These are phyloP conservation scores for Dioscorea dumetorum DNA, from an alignment of 106 monocot genomes.

Conservation along the genomic window DNA sequence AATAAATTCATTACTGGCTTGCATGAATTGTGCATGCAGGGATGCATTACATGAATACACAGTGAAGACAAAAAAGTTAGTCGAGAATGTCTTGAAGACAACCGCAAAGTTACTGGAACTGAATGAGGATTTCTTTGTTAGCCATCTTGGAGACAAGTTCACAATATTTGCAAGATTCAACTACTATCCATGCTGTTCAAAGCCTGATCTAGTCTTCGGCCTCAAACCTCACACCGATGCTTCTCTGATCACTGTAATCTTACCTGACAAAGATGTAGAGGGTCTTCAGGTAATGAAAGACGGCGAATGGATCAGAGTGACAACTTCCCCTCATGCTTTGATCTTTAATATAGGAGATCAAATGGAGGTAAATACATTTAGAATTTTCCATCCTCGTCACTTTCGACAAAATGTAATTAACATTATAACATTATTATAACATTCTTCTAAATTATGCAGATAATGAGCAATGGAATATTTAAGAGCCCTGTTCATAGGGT, in stretches of 20 bases:
- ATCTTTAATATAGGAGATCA: constrained; percentile 44
- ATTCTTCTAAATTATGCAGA: constrained; percentile 15
- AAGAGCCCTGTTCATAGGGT: constrained; percentile 42
- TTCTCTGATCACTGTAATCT: constrained; percentile 26
- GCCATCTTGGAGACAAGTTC: constrained; percentile 25
- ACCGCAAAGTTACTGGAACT: constrained; percentile 29
- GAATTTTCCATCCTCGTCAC: neutral
- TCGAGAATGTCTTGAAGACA: constrained; percentile 10
- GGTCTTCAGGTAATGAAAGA: constrained; percentile 49
- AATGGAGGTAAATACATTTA: constrained; percentile 35
- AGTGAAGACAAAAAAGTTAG: constrained; percentile 19
- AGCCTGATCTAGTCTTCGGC: constrained; percentile 39
- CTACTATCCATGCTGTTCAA: constrained; percentile 42
- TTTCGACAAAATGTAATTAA: too few species aligned
- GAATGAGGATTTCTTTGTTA: constrained; percentile 32
- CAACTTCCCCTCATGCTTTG: constrained; percentile 30
- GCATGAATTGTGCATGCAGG: constrained; percentile 14
- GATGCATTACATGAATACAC: constrained; percentile 31
- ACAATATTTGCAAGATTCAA: constrained; percentile 33
- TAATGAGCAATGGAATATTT: constrained; percentile 50
- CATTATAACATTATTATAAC: too few species aligned
- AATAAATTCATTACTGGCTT: neutral
- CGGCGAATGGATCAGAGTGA: constrained; percentile 35
- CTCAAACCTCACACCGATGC: constrained; percentile 50
- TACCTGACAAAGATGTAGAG: constrained; percentile 37